Evolutionary conservation across 176 grass and related monocot genomes (phyloP).

Genomic region (Juncus inflexus): DNA sequence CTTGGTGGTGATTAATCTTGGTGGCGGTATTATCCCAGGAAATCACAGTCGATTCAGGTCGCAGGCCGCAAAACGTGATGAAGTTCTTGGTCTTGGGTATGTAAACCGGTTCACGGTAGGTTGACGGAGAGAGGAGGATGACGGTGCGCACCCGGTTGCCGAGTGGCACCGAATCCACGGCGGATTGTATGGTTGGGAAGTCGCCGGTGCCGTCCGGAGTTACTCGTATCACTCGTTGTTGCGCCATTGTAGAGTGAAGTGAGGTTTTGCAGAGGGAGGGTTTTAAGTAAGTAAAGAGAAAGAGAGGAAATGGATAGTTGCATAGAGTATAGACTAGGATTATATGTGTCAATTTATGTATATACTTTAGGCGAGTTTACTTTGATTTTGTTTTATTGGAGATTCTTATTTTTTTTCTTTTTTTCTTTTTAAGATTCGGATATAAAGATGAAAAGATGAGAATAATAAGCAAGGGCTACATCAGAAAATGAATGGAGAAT

Average conservation of each 20-base stretch:
- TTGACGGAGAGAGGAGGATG: slow-evolving; percentile 60
- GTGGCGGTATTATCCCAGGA: slow-evolving; percentile 88
- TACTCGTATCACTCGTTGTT: slow-evolving; percentile 49
- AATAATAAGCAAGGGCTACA: no score
- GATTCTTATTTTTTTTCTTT: no score
- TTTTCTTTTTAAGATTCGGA: no score
- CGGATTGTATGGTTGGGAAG: slow-evolving; percentile 71
- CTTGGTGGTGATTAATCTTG: slow-evolving; percentile 80
- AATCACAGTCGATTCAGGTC: slow-evolving; percentile 67
- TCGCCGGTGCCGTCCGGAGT: slow-evolving; percentile 40
- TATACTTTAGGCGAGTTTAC: no score
- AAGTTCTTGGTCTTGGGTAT: slow-evolving; percentile 89
- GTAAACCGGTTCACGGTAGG: slow-evolving; percentile 79
- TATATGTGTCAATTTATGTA: no score
- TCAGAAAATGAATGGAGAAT: no score
- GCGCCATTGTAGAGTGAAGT: not conserved
- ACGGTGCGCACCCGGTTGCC: slow-evolving; percentile 64
- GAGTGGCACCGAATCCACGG: slow-evolving; percentile 81
- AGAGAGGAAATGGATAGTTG: no score
- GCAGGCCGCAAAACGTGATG: slow-evolving; percentile 62
- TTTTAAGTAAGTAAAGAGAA: no score
- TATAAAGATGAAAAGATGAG: no score
- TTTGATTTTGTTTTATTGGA: no score
- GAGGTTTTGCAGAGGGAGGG: no score
- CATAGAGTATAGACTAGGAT: no score